Evolutionary conservation across 2,329 filamentous ascomycete species (phyloP), one percentile per base, ranked within the genome.

Genomic region (Gnomoniopsis sp.): DNA sequence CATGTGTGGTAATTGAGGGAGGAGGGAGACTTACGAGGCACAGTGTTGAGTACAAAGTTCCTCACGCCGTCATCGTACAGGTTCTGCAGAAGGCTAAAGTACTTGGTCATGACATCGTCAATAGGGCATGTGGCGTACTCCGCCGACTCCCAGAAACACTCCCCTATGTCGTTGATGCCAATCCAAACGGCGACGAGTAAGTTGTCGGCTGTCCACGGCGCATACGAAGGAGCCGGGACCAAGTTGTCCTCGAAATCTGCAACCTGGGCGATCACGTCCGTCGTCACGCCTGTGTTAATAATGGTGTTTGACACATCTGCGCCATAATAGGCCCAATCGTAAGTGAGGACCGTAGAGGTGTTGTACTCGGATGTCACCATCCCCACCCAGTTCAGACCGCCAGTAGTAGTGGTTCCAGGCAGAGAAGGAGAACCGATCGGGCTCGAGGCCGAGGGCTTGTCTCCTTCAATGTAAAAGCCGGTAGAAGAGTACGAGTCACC

Each of bases 351-450:
- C 12, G 57, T 57, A 4, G 59, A 59, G 44, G 48, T 59, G 56
- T 61, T 61, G 52, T 55, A 49, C 43, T 59, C 34, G 38, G 53
- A 54, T 4, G 59, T 59, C 19, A 61, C 59, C 33, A 55, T 41
- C 23, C 59, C 59, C n/a, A 61, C 59, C 59, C 59, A 61, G 56
- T 61, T 61, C 33, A 61, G 52, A 43, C 56, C 59, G 33, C 59
- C 59, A 15, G 52, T 41, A 7, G 59, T 61, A 3, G 59, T 61
- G 12, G 36, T 26, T 41, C 56, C 59, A 6, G 55, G 55, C 17
- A 56, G n/a, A 10, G 21, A 36, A n/a, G 47, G 46, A 10, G 41
- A 26, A 15, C 59, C 59, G n/a, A 61, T 34, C 2, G 59, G 56
- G 7, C 43, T 23, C 6, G 59, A 53, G 30, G 59, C 52, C 1